Evolutionary conservation across 352 stramenopile species (phyloP).

Genomic region (Phytophthora fragariaefolia): DNA sequence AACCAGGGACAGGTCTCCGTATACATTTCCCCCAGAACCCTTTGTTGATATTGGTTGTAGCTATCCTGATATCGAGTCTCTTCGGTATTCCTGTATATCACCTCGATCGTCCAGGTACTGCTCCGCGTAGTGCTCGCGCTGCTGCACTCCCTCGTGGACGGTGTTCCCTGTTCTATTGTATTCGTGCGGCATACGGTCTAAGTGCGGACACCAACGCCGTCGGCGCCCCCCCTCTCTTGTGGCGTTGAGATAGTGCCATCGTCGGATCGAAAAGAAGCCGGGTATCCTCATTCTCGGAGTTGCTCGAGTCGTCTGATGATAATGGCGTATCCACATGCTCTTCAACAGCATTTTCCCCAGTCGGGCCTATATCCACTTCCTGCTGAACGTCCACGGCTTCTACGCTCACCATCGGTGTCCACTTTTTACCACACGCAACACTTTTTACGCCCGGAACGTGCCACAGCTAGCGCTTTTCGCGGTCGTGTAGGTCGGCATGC

Average conservation of each 20-base stretch:
- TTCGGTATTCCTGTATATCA: too few species aligned
- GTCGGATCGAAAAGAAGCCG: neutral
- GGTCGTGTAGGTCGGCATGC: too few species aligned
- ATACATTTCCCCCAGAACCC: neutral
- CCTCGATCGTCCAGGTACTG: neutral
- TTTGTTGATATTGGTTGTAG: too few species aligned
- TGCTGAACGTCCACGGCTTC: neutral
- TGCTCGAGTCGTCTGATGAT: conserved; percentile 1
- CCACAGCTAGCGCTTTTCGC: too few species aligned
- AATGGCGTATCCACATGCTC: neutral
- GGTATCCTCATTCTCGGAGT: conserved; percentile 4
- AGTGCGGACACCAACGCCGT: neutral
- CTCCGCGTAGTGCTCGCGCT: neutral
- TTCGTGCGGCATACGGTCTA: neutral
- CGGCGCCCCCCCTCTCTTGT: neutral
- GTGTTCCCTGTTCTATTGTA: neutral
- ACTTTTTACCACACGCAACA: neutral
- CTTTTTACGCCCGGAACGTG: too few species aligned
- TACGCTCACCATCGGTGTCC: neutral
- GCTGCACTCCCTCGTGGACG: neutral
- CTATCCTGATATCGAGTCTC: too few species aligned
- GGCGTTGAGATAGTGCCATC: neutral
- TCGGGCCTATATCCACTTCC: too few species aligned
- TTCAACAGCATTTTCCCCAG: neutral
- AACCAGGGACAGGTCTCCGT: conserved; percentile 1